Percentiles rank a stretch among this genome's conserved stretches.
phyloP scores from a whole-genome alignment of 1,284 basidiomycete genomes.

The Pseudozyma tsukubaensis region DNA sequence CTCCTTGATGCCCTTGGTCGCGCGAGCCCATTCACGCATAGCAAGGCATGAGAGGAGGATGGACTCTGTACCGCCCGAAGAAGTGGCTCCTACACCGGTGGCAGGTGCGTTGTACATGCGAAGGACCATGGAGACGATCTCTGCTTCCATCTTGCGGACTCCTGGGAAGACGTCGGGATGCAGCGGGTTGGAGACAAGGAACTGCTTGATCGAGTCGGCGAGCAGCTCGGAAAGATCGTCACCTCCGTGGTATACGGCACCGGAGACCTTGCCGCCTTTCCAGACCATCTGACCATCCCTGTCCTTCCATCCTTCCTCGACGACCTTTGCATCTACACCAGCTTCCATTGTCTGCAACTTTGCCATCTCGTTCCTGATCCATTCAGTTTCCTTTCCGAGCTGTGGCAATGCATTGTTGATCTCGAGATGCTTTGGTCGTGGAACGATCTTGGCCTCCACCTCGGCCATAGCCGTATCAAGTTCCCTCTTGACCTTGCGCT shows the following conservation, averaged over 20 bases:
- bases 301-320: constrained; percentile 36
- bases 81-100: constrained; percentile 85
- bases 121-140: constrained; percentile 93
- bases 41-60: constrained; percentile 95
- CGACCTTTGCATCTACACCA: constrained; percentile 34
- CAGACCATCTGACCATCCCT: constrained; percentile 61
- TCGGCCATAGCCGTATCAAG: constrained; percentile 59
- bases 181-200: constrained; percentile 80
- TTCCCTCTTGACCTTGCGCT: constrained; percentile 59
- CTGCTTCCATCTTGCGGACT: constrained; percentile 95
- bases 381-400: constrained; percentile 56
- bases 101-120: constrained; percentile 79
- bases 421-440: constrained; percentile 45
- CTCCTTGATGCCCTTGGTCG: constrained; percentile 84
- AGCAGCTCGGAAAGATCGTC: constrained; percentile 61
- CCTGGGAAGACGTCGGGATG: constrained; percentile 97
- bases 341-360: constrained; percentile 61
- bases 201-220: constrained; percentile 55
- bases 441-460: constrained; percentile 62
- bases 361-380: constrained; percentile 57
- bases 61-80: constrained; percentile 94
- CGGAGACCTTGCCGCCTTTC: constrained; percentile 65
- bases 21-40: constrained; percentile 89
- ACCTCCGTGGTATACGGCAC: constrained; percentile 69
- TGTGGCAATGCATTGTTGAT: constrained; percentile 51